Evolutionary conservation across 371 early-diverging fungal species (phyloP), one percentile per base, ranked within the genome.

Genomic region (Mortierella sp.): DNA sequence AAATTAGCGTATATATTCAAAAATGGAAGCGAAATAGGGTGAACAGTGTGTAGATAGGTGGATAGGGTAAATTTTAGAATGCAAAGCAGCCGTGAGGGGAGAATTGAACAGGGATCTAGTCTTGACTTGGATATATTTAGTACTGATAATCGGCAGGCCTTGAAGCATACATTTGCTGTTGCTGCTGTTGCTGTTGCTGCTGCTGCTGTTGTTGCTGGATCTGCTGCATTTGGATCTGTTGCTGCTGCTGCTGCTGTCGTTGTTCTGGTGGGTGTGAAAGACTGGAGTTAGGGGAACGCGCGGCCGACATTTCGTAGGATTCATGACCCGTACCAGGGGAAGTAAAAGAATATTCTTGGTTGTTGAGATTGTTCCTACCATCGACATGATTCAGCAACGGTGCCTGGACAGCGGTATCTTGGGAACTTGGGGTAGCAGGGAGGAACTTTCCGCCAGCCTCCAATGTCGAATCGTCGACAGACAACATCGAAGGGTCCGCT

Each of bases 91-190:
- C n/a, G n/a, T n/a, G n/a, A n/a, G n/a, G 10, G 28, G 5, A 9
- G 2, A 5, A 5, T 75, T 13, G 38, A 50, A 10, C n/a, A 2
- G 34, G 34, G n/a, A 38, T 65, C 38, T 19, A 7, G 42, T n/a
- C 11, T 13, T 57, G n/a, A 21, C 19, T 42, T 21, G n/a, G n/a
- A n/a, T n/a, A n/a, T n/a, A 42, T 13, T 34, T 48, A 79, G 44
- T 83, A 83, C 50, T 83, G 80, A 54, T 76, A 83, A 54, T 83
- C 83, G 0, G 80, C 74, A 21, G 80, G 80, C 42, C 77, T 63
- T 14, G 80, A 75, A 24, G 72, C 50, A 21, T 77, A 80, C 10
- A 26, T 21, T 9, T 83, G 75, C 42, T 79, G 83, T n/a, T 79
- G 79, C 24, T 82, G 80, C 26, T 70, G 60, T 26, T 63, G 72